Base-by-base conservation (phyloP, 805 yeast genomes). In the Suhomyces vadensis region DNA sequence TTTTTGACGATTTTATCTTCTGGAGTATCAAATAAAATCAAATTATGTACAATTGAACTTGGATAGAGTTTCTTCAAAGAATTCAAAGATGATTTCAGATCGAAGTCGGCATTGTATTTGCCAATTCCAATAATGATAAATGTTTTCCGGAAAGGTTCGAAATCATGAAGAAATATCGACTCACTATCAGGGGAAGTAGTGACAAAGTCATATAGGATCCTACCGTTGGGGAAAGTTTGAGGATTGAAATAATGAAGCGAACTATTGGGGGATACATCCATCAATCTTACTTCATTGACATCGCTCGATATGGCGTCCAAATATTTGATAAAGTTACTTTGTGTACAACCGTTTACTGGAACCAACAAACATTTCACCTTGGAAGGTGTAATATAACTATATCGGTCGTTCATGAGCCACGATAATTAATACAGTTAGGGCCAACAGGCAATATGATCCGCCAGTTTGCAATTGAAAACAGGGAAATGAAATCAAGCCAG, bases 71-170 rank as follows among this genome's bases (percentile, higher is more conserved):
- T 67, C 39, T 69, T 71, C 40, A 90, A 67, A n/a, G 62, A 58
- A 1, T 50, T 54, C 35, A 77, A 49, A 35, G 66, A 61, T 1
- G 51, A 51, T 3, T 41, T 35, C 6, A 37, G 36, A 10, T 51
- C 46, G 1, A 39, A 25, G 5, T 40, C 37, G 4, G 39, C 48
- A 4, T 40, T 47, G 58, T 68, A 71, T 17, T 58, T 50, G 1
- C 74, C 70, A 11, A 75, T 46, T 0, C 81, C 82, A 6, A 78
- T 38, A 4, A 83, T 81, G 6, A 84, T 73, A 53, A 88, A 79
- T 0, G 86, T 80, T 57, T 89, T 88, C 41, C 97, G 67, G 63
- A 78, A 89, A 1, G 97, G 96, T 64, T 94, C 97, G 50, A 92
- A 81, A 62, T 92, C 98, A 53, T 85, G 87, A 33, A 92, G 68